Conservation (phyloP, 441 rosid genomes). For the Erysimum cheiri region DNA sequence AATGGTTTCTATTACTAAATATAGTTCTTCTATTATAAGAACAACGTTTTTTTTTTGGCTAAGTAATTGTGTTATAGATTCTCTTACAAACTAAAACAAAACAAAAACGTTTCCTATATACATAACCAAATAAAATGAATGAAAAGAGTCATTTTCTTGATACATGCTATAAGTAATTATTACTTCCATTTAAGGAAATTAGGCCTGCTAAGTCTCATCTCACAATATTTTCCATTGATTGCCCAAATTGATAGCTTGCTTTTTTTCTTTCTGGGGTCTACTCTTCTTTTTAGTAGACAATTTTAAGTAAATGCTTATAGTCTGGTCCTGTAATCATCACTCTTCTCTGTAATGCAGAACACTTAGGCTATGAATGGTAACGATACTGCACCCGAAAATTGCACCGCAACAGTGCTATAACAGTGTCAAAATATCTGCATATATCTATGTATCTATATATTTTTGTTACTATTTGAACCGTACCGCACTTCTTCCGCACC, state of each 20-base stretch:
- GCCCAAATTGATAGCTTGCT: constrained; percentile 38
- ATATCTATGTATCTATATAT: too few relatives aligned
- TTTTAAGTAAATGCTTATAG: constrained; percentile 37
- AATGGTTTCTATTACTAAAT: constrained; percentile 9
- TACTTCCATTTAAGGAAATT: constrained; percentile 38
- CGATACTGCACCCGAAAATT: too few relatives aligned
- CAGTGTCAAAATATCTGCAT: too few relatives aligned
- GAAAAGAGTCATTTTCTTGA: background rate
- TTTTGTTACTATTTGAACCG: too few relatives aligned
- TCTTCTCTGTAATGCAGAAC: constrained; percentile 46
- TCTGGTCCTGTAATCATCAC: constrained; percentile 74
- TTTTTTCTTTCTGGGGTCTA: constrained; percentile 24
- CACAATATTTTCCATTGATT: constrained; percentile 26
- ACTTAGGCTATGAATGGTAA: background rate
- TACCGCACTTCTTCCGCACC: too few relatives aligned
- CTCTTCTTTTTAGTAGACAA: constrained; percentile 36
- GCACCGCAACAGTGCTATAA: too few relatives aligned
- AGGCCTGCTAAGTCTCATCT: constrained; percentile 41
- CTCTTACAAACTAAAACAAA: constrained; percentile 38
- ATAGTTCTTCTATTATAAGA: constrained; percentile 13
- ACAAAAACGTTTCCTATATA: constrained; percentile 29
- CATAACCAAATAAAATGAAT: constrained; percentile 11
- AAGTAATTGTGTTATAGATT: constrained; percentile 34
- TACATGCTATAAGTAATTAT: constrained; percentile 27
- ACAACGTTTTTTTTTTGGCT: constrained; percentile 18